Conservation (phyloP, 2,329 filamentous ascomycete genomes). For the Tothia fuscella region DNA sequence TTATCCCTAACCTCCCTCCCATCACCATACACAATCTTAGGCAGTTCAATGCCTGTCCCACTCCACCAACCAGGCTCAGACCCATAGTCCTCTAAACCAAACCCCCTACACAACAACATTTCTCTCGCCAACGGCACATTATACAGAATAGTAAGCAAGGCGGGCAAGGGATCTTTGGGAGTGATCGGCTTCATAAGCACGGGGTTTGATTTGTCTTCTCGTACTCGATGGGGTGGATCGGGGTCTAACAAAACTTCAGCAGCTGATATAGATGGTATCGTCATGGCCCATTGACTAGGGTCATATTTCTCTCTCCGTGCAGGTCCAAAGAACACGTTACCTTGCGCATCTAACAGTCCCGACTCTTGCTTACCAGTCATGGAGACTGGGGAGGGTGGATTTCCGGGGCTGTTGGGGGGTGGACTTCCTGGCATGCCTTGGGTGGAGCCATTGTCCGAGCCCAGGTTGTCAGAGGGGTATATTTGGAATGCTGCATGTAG, state of each 20-base stretch:
- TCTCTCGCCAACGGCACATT: constrained; percentile 47
- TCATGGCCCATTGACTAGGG: constrained; percentile 40
- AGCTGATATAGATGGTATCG: constrained; percentile 32
- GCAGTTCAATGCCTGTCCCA: constrained; percentile 40
- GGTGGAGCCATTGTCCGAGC: no score
- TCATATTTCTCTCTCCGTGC: constrained; percentile 10
- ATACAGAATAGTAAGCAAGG: constrained; percentile 49
- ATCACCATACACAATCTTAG: constrained; percentile 15
- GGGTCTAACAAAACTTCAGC: constrained; percentile 45
- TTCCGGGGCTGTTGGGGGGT: constrained; percentile 1
- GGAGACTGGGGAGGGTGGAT: neutral
- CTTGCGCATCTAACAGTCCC: neutral
- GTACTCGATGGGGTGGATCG: constrained; percentile 36
- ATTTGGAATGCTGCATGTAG: no score
- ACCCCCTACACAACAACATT: constrained; percentile 39
- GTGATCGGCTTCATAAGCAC: constrained; percentile 45
- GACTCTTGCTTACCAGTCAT: neutral
- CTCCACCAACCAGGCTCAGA: constrained; percentile 51
- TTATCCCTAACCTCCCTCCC: constrained; percentile 25
- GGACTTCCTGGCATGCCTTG: no score
- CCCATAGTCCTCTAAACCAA: constrained; percentile 39
- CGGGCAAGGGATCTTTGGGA: constrained; percentile 42
- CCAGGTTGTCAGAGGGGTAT: no score
- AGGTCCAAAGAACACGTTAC: constrained; percentile 7
- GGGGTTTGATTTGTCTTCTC: constrained; percentile 33